Evolutionary conservation across 768 basidiomycete species (phyloP).

Genomic region (Xerocomus spinulosus): DNA sequence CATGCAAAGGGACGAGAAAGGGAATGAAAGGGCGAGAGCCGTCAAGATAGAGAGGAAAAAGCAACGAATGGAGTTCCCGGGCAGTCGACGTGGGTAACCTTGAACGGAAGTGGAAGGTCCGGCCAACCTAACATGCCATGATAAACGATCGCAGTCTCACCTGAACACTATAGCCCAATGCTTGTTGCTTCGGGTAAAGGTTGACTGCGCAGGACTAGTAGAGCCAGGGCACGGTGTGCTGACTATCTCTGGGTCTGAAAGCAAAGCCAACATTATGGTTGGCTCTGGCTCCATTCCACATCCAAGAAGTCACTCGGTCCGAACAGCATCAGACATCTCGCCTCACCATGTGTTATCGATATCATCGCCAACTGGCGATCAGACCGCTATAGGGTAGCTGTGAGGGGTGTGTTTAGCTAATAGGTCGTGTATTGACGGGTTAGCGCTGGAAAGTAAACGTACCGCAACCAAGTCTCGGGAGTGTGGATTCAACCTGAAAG

Average conservation of each 20-base stretch:
- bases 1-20: neutral
- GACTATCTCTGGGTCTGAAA: too few relatives aligned
- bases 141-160: slow-evolving; percentile 8
- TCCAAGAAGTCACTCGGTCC: slow-evolving; percentile 29
- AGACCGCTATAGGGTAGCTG: too few relatives aligned
- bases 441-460: too few relatives aligned
- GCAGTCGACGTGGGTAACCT: neutral
- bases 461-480: too few relatives aligned
- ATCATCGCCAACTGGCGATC: too few relatives aligned
- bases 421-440: too few relatives aligned
- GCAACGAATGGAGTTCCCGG: neutral
- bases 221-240: too few relatives aligned
- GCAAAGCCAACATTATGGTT: neutral
- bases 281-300: slow-evolving; percentile 6
- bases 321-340: slow-evolving; percentile 14
- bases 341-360: neutral
- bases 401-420: too few relatives aligned
- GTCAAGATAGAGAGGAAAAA: neutral
- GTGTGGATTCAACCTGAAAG: too few relatives aligned
- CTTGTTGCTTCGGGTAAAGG: too few relatives aligned
- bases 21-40: neutral
- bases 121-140: neutral
- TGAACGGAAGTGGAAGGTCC: neutral
- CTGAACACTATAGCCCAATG: slow-evolving; percentile 11
- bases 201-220: too few relatives aligned